phyloP scores from a whole-genome alignment of 306 rosid species.

The Malus sieversii region DNA sequence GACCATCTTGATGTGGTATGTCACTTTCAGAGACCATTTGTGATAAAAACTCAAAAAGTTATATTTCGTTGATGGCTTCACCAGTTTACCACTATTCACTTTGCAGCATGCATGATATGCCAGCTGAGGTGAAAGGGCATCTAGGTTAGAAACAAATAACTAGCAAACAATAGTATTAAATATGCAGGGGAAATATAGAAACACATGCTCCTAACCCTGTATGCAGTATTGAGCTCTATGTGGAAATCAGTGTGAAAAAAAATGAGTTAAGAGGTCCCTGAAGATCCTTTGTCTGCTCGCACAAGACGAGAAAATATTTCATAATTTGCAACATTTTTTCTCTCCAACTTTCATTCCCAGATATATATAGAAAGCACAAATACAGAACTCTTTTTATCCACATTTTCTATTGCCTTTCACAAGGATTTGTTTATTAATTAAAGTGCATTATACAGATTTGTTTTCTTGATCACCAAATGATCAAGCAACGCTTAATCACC shows the following conservation, averaged over 20 bases:
- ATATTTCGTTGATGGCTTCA: neutral
- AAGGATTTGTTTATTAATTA: too few species aligned
- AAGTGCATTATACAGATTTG: neutral
- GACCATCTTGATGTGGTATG: too few species aligned
- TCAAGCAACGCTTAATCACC: too few species aligned
- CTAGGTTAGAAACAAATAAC: constrained; percentile 16
- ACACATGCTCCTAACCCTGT: neutral
- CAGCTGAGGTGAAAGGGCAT: constrained; percentile 10
- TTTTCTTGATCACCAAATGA: too few species aligned
- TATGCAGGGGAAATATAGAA: constrained; percentile 5
- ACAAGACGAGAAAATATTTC: too few species aligned
- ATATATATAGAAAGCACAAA: neutral
- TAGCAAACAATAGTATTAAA: constrained; percentile 20
- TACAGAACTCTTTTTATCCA: neutral
- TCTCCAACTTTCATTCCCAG: too few species aligned
- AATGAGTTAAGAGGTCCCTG: too few species aligned
- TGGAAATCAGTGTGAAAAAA: constrained; percentile 9
- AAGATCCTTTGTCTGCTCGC: too few species aligned
- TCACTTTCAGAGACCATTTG: too few species aligned
- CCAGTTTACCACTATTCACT: neutral
- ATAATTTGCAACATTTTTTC: too few species aligned
- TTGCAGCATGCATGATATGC: neutral
- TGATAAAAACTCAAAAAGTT: too few species aligned
- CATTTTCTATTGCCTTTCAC: neutral
- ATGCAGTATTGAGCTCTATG: neutral